phyloP scores from a whole-genome alignment of 352 stramenopile genomes.

The Phytophthora boehmeriae region DNA sequence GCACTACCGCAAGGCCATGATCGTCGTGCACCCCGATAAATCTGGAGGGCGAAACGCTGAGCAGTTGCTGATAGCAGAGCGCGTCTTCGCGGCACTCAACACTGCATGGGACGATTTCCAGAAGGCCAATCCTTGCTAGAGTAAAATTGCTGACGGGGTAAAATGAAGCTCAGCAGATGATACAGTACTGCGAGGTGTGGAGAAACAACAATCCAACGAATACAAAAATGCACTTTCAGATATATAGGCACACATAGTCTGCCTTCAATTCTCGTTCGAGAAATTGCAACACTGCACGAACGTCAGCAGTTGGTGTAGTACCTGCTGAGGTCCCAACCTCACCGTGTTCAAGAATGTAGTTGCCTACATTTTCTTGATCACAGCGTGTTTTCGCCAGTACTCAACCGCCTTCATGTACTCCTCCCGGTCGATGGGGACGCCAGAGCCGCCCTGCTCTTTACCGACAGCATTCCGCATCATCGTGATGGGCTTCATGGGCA shows the following conservation, averaged over 20 bases:
- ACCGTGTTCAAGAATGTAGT: conserved; percentile 1
- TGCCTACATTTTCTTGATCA: conserved; percentile 74
- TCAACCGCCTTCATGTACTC: conserved; percentile 87
- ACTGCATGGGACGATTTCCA: conserved; percentile 90
- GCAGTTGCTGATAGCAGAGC: conserved; percentile 90
- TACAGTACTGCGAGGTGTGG: conserved; percentile 2
- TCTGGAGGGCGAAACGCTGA: conserved; percentile 83
- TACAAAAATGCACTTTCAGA: conserved; percentile 45
- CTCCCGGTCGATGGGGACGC: conserved; percentile 78
- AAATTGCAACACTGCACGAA: conserved; percentile 15
- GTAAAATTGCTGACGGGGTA: not conserved
- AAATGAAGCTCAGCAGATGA: conserved; percentile 13
- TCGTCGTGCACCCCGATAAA: conserved; percentile 93
- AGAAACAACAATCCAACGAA: conserved; percentile 34
- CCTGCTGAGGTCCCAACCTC: conserved; percentile 16
- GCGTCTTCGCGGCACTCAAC: conserved; percentile 91
- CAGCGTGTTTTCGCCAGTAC: conserved; percentile 88
- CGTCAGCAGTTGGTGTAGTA: conserved; percentile 13
- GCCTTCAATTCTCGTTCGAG: conserved; percentile 24
- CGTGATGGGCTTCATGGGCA: conserved; percentile 99
- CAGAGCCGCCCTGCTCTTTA: conserved; percentile 92
- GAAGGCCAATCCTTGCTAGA: conserved; percentile 73
- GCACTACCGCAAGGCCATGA: conserved; percentile 92
- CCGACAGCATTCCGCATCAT: conserved; percentile 98
- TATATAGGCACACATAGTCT: conserved; percentile 29